Evolutionary conservation across 2,329 filamentous ascomycete genomes (phyloP).

Genomic region (Fusarium heterosporum): DNA sequence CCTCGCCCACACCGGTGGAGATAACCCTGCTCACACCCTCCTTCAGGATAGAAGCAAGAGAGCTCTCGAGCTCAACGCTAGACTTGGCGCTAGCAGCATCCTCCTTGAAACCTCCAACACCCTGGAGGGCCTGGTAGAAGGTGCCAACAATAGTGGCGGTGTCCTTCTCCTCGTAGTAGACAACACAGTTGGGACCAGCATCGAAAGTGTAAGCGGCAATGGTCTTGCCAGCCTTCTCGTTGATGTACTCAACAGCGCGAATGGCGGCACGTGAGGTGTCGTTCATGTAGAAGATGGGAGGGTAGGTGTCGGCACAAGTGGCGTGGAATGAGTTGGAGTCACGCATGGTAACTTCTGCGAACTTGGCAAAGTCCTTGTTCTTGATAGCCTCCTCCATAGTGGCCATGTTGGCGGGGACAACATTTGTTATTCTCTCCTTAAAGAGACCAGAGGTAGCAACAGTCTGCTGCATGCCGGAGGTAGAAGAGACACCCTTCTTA

Average conservation of each 20-base stretch:
- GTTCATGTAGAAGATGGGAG: slow-evolving; percentile 99
- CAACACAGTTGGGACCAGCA: slow-evolving; percentile 94
- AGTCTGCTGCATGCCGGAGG: slow-evolving; percentile 96
- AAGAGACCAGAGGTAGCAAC: slow-evolving; percentile 93
- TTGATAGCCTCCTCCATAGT: slow-evolving; percentile 86
- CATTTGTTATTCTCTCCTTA: slow-evolving; percentile 75
- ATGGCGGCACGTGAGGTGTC: slow-evolving; percentile 91
- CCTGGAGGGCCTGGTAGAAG: slow-evolving; percentile 75
- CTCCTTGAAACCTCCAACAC: slow-evolving; percentile 78
- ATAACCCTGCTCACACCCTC: slow-evolving; percentile 90
- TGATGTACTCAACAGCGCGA: slow-evolving; percentile 88
- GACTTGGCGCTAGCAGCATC: slow-evolving; percentile 65
- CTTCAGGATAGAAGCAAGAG: slow-evolving; percentile 74
- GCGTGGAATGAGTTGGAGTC: slow-evolving; percentile 98
- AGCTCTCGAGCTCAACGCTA: slow-evolving; percentile 71
- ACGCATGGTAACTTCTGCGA: slow-evolving; percentile 92
- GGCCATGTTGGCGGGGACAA: slow-evolving; percentile 86
- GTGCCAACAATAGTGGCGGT: slow-evolving; percentile 78
- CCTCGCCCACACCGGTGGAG: slow-evolving; percentile 89
- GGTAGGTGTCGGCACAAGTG: slow-evolving; percentile 92
- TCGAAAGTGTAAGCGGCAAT: slow-evolving; percentile 98
- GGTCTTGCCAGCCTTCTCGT: slow-evolving; percentile 79
- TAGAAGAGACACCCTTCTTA: slow-evolving; percentile 95
- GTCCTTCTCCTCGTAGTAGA: slow-evolving; percentile 92
- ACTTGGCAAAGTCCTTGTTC: slow-evolving; percentile 83